These are phyloP conservation scores for Catenaria anguillulae DNA, from an alignment of 371 early-diverging fungal species.

Conservation along the genomic window DNA sequence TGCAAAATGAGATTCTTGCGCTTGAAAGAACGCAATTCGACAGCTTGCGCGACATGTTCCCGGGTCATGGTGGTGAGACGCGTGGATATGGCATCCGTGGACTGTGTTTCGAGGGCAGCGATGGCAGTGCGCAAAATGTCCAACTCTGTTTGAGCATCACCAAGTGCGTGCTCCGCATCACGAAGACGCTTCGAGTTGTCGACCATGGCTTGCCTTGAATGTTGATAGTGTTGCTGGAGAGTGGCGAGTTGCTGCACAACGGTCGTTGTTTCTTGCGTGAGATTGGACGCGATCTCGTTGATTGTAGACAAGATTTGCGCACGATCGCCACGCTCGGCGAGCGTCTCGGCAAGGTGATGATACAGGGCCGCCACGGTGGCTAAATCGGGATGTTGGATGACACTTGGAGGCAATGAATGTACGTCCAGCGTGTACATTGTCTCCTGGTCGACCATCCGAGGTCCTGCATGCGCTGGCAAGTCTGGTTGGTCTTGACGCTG, in stretches of 20 bases:
- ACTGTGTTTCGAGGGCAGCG: background rate
- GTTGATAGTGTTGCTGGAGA: background rate
- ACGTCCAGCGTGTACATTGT: background rate
- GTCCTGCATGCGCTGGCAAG: too few species aligned
- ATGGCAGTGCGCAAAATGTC: background rate
- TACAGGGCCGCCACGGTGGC: background rate
- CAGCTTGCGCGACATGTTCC: background rate
- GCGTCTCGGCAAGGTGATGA: background rate
- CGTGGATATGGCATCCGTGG: background rate
- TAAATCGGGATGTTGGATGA: background rate
- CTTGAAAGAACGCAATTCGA: background rate
- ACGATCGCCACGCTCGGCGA: background rate
- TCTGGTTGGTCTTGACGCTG: too few species aligned
- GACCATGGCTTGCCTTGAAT: background rate
- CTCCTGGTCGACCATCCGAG: background rate
- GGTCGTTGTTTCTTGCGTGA: background rate
- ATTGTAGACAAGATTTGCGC: too few species aligned
- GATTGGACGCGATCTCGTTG: background rate
- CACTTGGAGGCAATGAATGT: background rate
- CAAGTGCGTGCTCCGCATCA: background rate
- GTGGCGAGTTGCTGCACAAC: background rate
- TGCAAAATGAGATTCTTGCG: background rate
- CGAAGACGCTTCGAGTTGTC: background rate
- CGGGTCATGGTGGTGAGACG: background rate
- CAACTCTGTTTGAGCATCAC: background rate